Evolutionary conservation across 805 yeast species (phyloP), one percentile per base, ranked within the genome.

Genomic region (Dipodascus geniculatus): DNA sequence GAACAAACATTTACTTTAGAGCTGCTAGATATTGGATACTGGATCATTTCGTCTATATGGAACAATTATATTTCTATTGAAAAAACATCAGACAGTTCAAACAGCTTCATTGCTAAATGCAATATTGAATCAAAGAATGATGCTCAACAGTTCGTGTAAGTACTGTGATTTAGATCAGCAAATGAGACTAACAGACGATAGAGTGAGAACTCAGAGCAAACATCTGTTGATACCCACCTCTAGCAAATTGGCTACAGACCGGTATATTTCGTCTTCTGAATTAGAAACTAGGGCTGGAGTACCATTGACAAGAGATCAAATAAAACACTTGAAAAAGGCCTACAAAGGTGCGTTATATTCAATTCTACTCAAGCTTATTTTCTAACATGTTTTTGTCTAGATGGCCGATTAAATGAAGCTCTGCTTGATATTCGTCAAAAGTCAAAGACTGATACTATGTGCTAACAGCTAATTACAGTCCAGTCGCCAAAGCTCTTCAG

Each of bases 401-500:
- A 59, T 1, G 75, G 75, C 1, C 61, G 61, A 17, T 50, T 72
- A 19, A 69, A 71, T 53, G 75, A 71, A 56, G 72, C 71, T 22
- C 50, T 71, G 19, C 56, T 71, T 19, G 63, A 68, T 19, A 60
- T 68, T 23, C 60, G 66, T 22, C 63, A 61, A 33, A 60, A 58
- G 53, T 23, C 57, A 8, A 66, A 64, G 50, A 57, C 65, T 3
- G 75, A 71, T 53, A 56, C 61, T 1, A 53, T 53, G 44, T 61
- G 63, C 42, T 61, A 50, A 11, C 52, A 57, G 31, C 56, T 76
- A 1, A 80, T 69, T 14, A 77, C 64, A 51, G 68, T 74, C 68
- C 78, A 79, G 17, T 76, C 76, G 1, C 82, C 82, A 28, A 81
- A 66, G 31, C 67, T 66, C 31, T 70, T 64, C n/a, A 81, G 55